Base-by-base conservation (phyloP, 192 early-diverging fungal genomes). In the Coemansia sp. region DNA sequence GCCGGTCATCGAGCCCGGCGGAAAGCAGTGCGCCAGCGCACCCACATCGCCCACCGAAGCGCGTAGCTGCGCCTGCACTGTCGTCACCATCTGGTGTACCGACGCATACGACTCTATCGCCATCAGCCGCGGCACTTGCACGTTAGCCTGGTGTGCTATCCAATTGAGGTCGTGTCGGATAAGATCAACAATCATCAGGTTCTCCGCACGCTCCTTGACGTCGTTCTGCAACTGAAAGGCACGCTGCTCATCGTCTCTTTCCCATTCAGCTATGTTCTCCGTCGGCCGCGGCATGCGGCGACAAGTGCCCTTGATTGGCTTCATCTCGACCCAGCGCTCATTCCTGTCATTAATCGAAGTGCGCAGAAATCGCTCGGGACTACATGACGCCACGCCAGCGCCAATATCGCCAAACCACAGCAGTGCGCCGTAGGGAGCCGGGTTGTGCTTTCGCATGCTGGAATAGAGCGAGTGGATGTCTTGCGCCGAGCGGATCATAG, bases 121-220 rank as follows among this genome's bases (percentile, higher is more conserved):
- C 90, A 99, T 97, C 48, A 99, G 75, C 19, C 84, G 80, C 3
- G 95, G 92, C 3, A 98, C 95, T 24, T 76, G 57, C 0, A 97
- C 95, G 0, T 77, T 85, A 13, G 73, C 77, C 0, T 88, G 87
- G 19, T 74, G 64, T 16, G 91, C 90, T 10, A 97, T 89, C 68
- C 86, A 85, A 36, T 89, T 89, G 35, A 99, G 79, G 40, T 99
- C 97, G 70, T 99, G 95, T 19, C 97, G 91, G 50, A 99, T 93
- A 67, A 97, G 80, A 78, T 97, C 95, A 0, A 99, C 95, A 68
- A 97, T 98, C 97, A 99, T 99, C 51, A 99, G 77, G 77, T 99
- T 99, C 70, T 99, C 97, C 0, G 94, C 93, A 2, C 93, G 87
- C 73, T 98, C 95, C 79, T 99, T 99, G 63, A 92, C 87, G 76